Base-by-base conservation (phyloP, 1,284 basidiomycete genomes). In the Boletus austroedulis region DNA sequence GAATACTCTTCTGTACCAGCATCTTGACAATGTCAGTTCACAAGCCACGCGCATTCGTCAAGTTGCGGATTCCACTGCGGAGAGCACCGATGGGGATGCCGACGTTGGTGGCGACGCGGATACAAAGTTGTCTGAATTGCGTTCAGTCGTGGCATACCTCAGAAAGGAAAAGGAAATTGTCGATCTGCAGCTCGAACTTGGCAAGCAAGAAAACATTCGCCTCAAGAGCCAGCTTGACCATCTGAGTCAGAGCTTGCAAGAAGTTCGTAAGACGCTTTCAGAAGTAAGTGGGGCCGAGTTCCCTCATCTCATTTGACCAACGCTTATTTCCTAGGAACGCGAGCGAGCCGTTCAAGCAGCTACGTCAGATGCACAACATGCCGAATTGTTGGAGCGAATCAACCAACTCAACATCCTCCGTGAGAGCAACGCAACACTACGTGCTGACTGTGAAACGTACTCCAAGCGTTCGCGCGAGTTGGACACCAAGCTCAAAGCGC, bases 81-180 rank as follows among this genome's bases (percentile, higher is more conserved):
- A 75, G 14, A 64, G 73, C 14, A 62, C 75, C 11, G 64, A 75
- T 8, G 80, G 66, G 5, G 82, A 82, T 34, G 73, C 63, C 10
- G 83, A 83, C n/a, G 64, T 69, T 12, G 55, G 74, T 6, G 82
- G 78, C 19, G 82, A 85, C 60, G 62, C 73, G 14, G 86, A 88
- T 61, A 79, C 78, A 5, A 86, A 88, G 67, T 62, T 89, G 17
- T 78, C 85, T 0, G 90, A 93, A 65, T 76, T 95, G 19, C 89
- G 89, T 45, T 85, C 88, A 36, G 89, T 96, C 21, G 87, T 95
- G 48, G 80, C 86, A 2, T 94, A 91, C 73, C 76, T 95, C 34
- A 84, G 93, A 29, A 90, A 90, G 66, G 93, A 95, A 77, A 94
- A 95, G 75, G 92, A 95, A 69, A 92, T 95, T 56, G 87, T 91